Conservation (phyloP, 1,139 yeast species). For the Sugiyamaella pinicola region DNA sequence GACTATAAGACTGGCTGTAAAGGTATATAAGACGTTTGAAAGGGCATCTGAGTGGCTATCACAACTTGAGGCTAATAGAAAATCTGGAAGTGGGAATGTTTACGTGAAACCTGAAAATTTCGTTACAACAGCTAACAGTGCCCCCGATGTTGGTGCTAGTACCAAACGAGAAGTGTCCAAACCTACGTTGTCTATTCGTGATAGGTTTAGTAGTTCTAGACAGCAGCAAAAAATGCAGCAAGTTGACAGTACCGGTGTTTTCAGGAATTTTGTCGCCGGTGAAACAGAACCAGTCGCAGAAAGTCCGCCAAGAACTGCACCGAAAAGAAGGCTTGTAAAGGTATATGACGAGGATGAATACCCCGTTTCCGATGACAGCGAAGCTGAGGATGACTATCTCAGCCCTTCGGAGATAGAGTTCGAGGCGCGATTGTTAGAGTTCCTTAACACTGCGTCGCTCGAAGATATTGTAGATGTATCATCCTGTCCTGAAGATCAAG, state of each 20-base stretch:
- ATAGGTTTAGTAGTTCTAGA: conserved; percentile 37
- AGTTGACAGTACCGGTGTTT: conserved; percentile 14
- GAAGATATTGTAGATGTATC: conserved; percentile 82
- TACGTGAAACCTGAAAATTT: conserved; percentile 14
- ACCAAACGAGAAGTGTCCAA: conserved; percentile 39
- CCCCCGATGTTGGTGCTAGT: conserved; percentile 21
- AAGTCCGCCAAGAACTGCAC: conserved; percentile 10
- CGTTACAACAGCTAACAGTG: conserved; percentile 9
- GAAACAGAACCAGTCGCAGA: conserved; percentile 19
- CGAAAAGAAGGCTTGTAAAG: conserved; percentile 27
- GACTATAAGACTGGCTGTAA: conserved; percentile 39
- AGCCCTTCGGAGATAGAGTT: conserved; percentile 52
- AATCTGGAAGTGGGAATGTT: conserved; percentile 15
- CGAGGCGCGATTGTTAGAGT: conserved; percentile 69
- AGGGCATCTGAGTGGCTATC: conserved; percentile 43
- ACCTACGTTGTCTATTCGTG: conserved; percentile 42
- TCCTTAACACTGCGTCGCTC: conserved; percentile 73
- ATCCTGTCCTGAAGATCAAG: conserved; percentile 67
- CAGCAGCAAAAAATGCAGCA: conserved; percentile 15
- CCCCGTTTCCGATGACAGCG: conserved; percentile 29
- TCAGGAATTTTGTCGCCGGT: conserved; percentile 18
- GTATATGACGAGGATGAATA: conserved; percentile 37
- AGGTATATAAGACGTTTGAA: conserved; percentile 41
- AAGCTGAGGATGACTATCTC: conserved; percentile 43
- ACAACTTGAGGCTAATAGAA: conserved; percentile 15